Evolutionary conservation across 805 yeast species (phyloP), one percentile per base, ranked within the genome.

Genomic region (Kluyveromyces starmeri): DNA sequence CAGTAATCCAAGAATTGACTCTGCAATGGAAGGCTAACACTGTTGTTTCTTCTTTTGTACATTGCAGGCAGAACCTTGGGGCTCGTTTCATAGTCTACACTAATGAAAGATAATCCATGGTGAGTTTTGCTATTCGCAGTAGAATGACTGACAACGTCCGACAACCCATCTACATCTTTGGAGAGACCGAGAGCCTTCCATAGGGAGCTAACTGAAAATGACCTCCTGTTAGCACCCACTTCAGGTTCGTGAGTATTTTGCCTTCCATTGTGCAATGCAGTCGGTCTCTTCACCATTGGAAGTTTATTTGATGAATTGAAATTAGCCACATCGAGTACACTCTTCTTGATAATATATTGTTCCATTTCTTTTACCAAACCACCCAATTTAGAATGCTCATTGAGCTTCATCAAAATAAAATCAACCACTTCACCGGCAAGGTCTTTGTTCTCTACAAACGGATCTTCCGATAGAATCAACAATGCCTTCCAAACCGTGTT

Each of bases 401-500:
- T 59, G 34, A 89, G 59, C 38, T 73, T 71, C 32, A 72, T 50
- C 55, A 83, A 62, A 15, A 86, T 75, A 41, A 69, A 75, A 53
- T 86, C 96, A 13, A 85, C 78, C 10, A 85, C 70, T 19, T 71
- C 74, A 36, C 77, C 78, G 0, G 96, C 89, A 40, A 74, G 65
- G 31, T 71, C 71, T 38, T 73, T 75, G 5, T 88, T 86, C 55
- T 85, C 95, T 22, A 71, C 61, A 55, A 81, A 92, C 0, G 97
- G 95, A 56, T 92, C 98, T 43, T 81, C 86, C 1, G 94, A 73
- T 19, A 85, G 58, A 18, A 84, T 75, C 30, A 92, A 63, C 21
- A 89, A 55, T 0, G 89, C 77, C 44, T 85, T 83, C 96, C 97
- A 92, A 7, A 81, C 73, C 1, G 94, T 81, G 36, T 84, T 73